These are phyloP conservation scores for Hippophae gyantsensis DNA, from an alignment of 306 rosid genomes.

Conservation along the genomic window DNA sequence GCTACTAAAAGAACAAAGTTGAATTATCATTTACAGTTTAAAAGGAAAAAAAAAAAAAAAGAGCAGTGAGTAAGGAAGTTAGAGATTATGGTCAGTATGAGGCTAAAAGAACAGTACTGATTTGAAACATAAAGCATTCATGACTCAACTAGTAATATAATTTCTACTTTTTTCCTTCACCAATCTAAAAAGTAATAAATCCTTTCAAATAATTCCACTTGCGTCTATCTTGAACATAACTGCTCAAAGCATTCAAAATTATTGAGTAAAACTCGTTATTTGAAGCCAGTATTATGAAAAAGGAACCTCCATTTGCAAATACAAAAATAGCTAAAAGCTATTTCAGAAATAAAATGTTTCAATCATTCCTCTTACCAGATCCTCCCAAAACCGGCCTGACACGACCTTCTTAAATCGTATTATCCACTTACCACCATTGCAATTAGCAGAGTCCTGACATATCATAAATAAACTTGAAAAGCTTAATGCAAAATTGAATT, in stretches of 20 bases:
- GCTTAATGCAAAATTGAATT: neutral
- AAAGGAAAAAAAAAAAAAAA: too few species aligned
- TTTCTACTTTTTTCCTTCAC: neutral
- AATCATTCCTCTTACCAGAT: slow-evolving; percentile 52
- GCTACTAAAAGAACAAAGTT: too few species aligned
- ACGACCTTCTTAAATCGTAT: slow-evolving; percentile 77
- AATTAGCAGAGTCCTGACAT: slow-evolving; percentile 82
- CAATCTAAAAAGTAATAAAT: neutral
- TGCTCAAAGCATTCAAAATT: neutral
- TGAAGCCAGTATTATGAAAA: neutral
- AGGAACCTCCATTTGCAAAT: neutral
- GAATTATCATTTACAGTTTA: too few species aligned
- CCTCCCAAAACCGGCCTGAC: slow-evolving; percentile 94
- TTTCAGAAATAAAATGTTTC: neutral
- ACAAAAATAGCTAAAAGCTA: neutral
- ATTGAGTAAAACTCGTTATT: neutral
- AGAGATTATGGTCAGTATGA: neutral
- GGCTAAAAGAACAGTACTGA: neutral
- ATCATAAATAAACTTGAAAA: neutral
- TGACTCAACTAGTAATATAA: neutral
- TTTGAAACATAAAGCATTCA: neutral
- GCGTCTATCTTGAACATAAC: neutral
- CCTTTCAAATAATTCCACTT: neutral
- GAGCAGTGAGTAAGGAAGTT: neutral
- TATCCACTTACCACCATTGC: slow-evolving; percentile 96